These are phyloP conservation scores for Hamamelis virginiana DNA, from an alignment of 164 flowering plant genomes.

Conservation along the genomic window DNA sequence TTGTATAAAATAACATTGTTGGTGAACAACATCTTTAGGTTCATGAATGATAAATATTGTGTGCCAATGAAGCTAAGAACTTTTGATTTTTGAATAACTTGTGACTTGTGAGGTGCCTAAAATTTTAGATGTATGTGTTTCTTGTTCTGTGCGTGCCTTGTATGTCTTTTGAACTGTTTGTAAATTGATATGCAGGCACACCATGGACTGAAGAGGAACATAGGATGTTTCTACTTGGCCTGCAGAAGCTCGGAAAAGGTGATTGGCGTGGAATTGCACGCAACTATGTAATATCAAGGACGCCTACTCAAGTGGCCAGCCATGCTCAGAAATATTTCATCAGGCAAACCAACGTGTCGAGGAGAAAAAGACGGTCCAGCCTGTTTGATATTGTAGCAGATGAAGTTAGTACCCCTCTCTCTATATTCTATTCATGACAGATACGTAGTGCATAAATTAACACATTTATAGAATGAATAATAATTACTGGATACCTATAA, in stretches of 20 bases:
- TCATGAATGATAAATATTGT: background rate
- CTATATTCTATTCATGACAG: background rate
- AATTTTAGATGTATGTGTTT: constrained; percentile 1
- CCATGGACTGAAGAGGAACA: constrained; percentile 98
- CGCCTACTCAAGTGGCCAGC: constrained; percentile 91
- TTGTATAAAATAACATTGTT: too few relatives aligned
- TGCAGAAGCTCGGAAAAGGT: constrained; percentile 92
- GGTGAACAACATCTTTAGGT: background rate
- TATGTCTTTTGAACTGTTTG: background rate
- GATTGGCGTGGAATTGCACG: constrained; percentile 96
- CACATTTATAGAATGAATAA: too few relatives aligned
- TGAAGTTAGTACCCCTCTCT: constrained; percentile 48
- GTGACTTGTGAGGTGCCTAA: background rate
- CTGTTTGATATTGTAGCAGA: constrained; percentile 81
- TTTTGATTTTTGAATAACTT: too few relatives aligned
- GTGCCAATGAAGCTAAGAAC: background rate
- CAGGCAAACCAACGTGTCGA: constrained; percentile 69
- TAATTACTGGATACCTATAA: too few relatives aligned
- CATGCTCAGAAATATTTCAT: constrained; percentile 92
- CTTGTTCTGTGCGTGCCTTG: background rate
- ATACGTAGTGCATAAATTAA: background rate
- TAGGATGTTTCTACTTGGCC: constrained; percentile 80
- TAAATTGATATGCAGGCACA: constrained; percentile 44
- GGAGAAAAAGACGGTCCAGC: constrained; percentile 87
- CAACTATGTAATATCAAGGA: constrained; percentile 79